Conservation (phyloP, 1,284 basidiomycete genomes). For the Ustilago trichophora region DNA sequence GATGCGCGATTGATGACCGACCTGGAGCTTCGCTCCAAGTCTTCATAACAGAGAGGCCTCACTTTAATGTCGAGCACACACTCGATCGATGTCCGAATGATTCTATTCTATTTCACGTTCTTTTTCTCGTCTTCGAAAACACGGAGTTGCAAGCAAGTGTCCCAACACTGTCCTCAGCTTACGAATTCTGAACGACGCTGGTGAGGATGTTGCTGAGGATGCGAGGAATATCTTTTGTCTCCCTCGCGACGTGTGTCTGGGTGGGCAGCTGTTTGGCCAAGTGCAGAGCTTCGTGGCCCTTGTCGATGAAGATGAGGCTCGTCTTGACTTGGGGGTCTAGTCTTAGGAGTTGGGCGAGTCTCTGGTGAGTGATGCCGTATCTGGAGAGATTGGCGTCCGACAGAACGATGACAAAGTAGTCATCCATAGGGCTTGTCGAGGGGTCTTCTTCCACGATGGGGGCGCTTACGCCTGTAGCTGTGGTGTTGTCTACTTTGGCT, state of each 20-base stretch:
- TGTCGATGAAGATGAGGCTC: conserved; percentile 63
- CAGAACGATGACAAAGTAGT: conserved; percentile 67
- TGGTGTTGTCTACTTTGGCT: conserved; percentile 5
- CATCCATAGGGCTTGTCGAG: conserved; percentile 55
- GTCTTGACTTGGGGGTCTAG: conserved; percentile 59
- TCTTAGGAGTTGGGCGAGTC: conserved; percentile 48
- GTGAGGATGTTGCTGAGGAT: conserved; percentile 60
- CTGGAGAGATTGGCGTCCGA: conserved; percentile 67
- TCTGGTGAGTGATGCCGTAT: conserved; percentile 63
- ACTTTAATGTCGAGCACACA: no score
- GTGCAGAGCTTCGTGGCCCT: conserved; percentile 50
- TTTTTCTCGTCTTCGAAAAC: no score
- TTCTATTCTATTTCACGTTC: no score
- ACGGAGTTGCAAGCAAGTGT: no score
- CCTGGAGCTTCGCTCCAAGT: no score
- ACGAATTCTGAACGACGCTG: conserved; percentile 51
- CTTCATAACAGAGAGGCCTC: no score
- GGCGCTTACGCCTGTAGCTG: conserved; percentile 23
- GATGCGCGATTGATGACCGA: no score
- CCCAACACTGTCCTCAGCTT: no score
- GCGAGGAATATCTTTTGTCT: conserved; percentile 58
- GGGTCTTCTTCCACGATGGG: conserved; percentile 28
- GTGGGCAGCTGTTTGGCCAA: conserved; percentile 53
- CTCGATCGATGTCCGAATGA: no score
- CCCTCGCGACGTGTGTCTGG: conserved; percentile 56